Conservation (phyloP, 371 early-diverging fungal genomes). For the Apophysomyces ossiformis region DNA sequence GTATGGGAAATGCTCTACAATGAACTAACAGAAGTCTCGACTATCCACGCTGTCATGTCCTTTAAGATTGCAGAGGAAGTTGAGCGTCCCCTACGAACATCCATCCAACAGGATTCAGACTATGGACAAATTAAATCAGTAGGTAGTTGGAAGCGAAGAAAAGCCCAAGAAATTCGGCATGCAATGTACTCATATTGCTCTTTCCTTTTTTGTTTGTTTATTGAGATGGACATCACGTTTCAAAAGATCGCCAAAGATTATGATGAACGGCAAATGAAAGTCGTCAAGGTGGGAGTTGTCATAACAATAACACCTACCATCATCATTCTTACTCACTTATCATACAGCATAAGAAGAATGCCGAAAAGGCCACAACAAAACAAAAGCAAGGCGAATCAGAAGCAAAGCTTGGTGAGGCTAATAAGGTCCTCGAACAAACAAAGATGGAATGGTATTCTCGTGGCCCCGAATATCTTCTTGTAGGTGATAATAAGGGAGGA, state of each 20-base stretch:
- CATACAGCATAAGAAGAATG: conserved; percentile 40
- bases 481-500: no score
- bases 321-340: not conserved
- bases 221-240: conserved; percentile 44
- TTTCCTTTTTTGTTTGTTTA: not conserved
- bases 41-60: conserved; percentile 50
- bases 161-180: not conserved
- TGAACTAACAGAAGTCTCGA: conserved; percentile 47
- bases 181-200: no score
- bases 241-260: conserved; percentile 50
- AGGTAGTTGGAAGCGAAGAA: conserved; percentile 11
- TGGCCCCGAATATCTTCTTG: conserved; percentile 43
- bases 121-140: conserved; percentile 26
- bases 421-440: conserved; percentile 29
- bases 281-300: conserved; percentile 27
- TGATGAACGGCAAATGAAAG: conserved; percentile 50
- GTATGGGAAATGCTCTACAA: conserved; percentile 52
- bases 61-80: conserved; percentile 47
- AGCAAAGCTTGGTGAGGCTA: conserved; percentile 33
- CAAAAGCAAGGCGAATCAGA: conserved; percentile 35
- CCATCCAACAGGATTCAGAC: conserved; percentile 21
- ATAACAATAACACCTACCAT: no score
- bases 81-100: conserved; percentile 46
- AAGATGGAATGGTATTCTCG: conserved; percentile 45
- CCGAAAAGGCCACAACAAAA: conserved; percentile 37